A percentile compares a stretch with the other conserved stretches of the same genome.
These are phyloP conservation scores for Azolla pinnata DNA, from an alignment of 75 land plant genomes.

Conservation along the genomic window DNA sequence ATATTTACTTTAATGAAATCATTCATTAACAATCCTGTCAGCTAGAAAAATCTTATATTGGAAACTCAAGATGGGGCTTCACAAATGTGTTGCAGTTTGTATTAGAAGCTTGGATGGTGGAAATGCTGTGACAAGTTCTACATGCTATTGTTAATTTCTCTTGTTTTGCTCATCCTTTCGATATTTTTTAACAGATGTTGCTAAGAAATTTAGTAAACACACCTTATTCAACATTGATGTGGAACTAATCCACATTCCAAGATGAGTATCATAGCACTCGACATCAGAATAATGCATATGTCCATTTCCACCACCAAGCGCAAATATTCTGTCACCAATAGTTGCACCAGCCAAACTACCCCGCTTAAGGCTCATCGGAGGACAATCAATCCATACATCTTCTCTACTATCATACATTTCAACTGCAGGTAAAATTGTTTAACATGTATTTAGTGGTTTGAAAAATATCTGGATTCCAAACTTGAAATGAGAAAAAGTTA, in stretches of 20 bases:
- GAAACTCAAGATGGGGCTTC: no score
- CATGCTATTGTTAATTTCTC: no score
- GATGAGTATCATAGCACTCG: slow-evolving; percentile 62
- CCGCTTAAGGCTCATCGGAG: slow-evolving; percentile 40
- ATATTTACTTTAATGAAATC: no score
- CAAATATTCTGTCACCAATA: slow-evolving; percentile 45
- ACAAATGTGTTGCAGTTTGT: no score
- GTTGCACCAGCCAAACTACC: slow-evolving; percentile 67
- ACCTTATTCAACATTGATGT: slow-evolving; percentile 66
- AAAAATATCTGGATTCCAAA: background rate
- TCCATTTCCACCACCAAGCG: slow-evolving; percentile 83
- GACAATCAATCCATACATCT: slow-evolving; percentile 42
- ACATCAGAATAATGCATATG: slow-evolving; percentile 47
- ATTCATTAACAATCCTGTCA: no score
- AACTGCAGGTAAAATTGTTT: slow-evolving; percentile 30
- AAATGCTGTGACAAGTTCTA: no score
- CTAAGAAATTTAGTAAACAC: no score
- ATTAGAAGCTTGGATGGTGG: no score
- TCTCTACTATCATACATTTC: slow-evolving; percentile 43
- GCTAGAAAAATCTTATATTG: no score
- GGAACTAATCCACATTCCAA: slow-evolving; percentile 56
- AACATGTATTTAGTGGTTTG: background rate
- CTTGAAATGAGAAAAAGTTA: slow-evolving; percentile 6
- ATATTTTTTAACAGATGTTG: no score
- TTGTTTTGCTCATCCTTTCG: no score